Base-by-base conservation (phyloP, 768 basidiomycete species). In the Suillus subalutaceus region DNA sequence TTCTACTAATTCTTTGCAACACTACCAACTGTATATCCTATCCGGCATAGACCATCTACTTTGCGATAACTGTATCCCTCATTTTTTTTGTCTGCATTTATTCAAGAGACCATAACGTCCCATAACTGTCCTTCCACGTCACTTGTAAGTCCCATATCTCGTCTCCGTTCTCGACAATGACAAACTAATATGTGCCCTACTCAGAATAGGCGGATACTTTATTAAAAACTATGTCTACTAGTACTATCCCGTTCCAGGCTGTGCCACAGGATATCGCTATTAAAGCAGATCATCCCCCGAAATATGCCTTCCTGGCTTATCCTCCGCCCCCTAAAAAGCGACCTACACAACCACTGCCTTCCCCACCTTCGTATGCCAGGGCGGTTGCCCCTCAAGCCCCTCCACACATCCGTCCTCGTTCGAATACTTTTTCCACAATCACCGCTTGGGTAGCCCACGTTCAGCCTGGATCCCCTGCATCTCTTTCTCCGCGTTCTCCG, bases 381-480 rank as follows among this genome's bases (percentile, higher is more conserved):
- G 10, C 1, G 2, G 46, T 43, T 26, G 32, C 71, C 12, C 66
- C 74, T 4, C 68, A 77, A 15, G 46, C 66, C 26, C 65, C 37
- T 73, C 59, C 64, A 69, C 6, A 1, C 10, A 72, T 67, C 70
- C 69, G 63, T 10, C 75, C 74, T 59, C 80, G 80, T 68, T 83
- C 85, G 26, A 81, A 78, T 62, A 82, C 85, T 2, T 81, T 81
- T 68, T 78, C 83, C 2, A 72, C 81, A 46, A 90, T 92, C 56
- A 72, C 83, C 18, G 69, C 85, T 46, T 93, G 91, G 91, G 88
- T 86, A 6, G 78, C 85, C 23, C 81, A 79, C 68, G 88, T 92
- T 63, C 86, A 89, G 65, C 91, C 90, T 6, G 90, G 90, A 7
- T 88, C 90, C 18, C 90, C 90, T 4, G 80, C 76, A 0, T 79